Base-by-base conservation (phyloP, 2,329 filamentous ascomycete species). In the Alternaria novae-zelandiae region DNA sequence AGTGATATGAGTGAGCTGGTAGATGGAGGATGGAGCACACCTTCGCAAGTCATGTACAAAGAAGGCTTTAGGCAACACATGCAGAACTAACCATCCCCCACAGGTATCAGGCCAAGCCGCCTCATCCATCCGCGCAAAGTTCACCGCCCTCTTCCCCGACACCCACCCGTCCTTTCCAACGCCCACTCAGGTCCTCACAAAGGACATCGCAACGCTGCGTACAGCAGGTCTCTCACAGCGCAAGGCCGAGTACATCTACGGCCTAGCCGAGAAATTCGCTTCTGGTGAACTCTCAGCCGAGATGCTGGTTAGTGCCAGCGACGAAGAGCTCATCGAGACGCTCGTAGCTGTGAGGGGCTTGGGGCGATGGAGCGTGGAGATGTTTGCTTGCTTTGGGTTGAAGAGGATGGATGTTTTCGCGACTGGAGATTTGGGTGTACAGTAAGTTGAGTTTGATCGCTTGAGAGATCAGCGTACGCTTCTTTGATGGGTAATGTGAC, bases 331-430 rank as follows among this genome's bases (percentile, higher is more conserved):
- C 8, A 85, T 97, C 67, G 88, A 91, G 79, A 90, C 87, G 78
- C 84, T 99, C 51, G 93, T 91, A 51, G 92, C 94, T 1, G 94
- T 99, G 6, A 86, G 95, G 10, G 96, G 96, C 0, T 82, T 98
- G 54, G 96, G 96, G 0, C 86, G 86, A 57, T 98, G 96, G 96
- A 94, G 90, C 51, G 94, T 97, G 13, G 94, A 76, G 54, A 76
- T 99, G 96, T 99, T 99, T 84, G 93, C 94, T 54, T 93, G 92
- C 80, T 98, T 99, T 80, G 92, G 89, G n/a, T 84, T 99, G 44
- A 98, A 97, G 85, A 86, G 94, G 12, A 91, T 94, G 86, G 95
- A 99, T 81, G 92, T 99, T 21, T 97, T 98, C 78, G 93, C 91
- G 21, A 90, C 93, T 1, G 95, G 96, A 1, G 95, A 99, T 81